Evolutionary conservation across 2,329 filamentous ascomycete genomes (phyloP).

Genomic region (Claviceps africana): DNA sequence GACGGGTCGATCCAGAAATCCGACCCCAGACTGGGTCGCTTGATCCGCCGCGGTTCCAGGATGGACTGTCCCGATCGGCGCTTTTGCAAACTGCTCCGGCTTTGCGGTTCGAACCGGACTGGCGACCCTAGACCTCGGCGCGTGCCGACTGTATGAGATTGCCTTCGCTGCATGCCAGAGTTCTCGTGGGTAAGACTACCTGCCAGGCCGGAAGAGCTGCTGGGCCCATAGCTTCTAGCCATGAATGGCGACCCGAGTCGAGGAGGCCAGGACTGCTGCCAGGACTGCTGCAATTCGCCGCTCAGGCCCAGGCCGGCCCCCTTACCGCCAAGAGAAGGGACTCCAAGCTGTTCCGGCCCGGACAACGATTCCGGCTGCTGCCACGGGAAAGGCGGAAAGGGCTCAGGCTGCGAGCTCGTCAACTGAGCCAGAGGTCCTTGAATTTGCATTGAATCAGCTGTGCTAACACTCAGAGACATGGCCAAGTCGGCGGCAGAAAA

Average conservation of each 20-base stretch:
- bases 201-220: constrained; percentile 36
- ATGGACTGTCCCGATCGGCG: constrained; percentile 33
- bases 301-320: constrained; percentile 3
- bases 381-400: background rate
- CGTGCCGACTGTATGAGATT: constrained; percentile 35
- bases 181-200: constrained; percentile 19
- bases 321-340: background rate
- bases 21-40: constrained; percentile 39
- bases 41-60: constrained; percentile 32
- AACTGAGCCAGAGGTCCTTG: constrained; percentile 47
- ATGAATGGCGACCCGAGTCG: constrained; percentile 42
- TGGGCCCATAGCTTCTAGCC: constrained; percentile 47
- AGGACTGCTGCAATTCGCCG: constrained; percentile 10
- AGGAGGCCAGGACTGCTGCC: constrained; percentile 10
- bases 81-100: constrained; percentile 40
- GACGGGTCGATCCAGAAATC: constrained; percentile 39
- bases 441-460: constrained; percentile 50
- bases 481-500: constrained; percentile 50
- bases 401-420: constrained; percentile 26
- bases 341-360: background rate
- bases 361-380: background rate
- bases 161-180: constrained; percentile 25
- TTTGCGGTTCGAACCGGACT: constrained; percentile 30
- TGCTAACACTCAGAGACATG: constrained; percentile 48
- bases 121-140: constrained; percentile 40